Base-by-base conservation (phyloP, 1,284 basidiomycete genomes). In the Phlebopus sp. region DNA sequence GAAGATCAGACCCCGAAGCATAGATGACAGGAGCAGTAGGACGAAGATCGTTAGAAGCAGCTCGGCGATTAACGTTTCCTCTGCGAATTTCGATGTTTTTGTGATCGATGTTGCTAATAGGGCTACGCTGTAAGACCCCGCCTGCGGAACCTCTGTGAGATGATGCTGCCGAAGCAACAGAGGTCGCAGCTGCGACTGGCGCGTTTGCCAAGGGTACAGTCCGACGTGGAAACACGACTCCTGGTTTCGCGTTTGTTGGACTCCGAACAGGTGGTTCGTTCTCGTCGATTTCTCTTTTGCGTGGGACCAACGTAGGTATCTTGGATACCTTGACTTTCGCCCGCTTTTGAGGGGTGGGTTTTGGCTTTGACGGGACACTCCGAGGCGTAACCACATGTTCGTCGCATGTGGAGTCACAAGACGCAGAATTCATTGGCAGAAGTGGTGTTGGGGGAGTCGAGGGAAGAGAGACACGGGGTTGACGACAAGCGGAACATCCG, bases 1-100 rank as follows among this genome's bases (percentile, higher is more conserved):
- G 59, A 44, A 50, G 47, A 64, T 64, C 62, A 37, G 41, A 59
- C 29, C 47, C 46, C 62, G 59, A 64, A 60, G 60, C 46, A 25
- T 0, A 34, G n/a, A 44, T 8, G 23, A 29, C 38, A 13, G 18
- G 7, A 60, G 37, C 47, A 8, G 51, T 42, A 37, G 44, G 42
- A 37, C 45, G 40, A 30, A 53, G 62, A 52, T 60, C 58, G 19
- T 50, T 53, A 15, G 52, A 60, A 60, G 59, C 42, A 31, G 32
- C 14, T 8, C 46, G 51, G 39, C 46, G 58, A 54, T 54, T 42
- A 36, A 7, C 23, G 21, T 37, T 42, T 47, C 11, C 47, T 49
- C 46, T 53, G 38, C 60, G 55, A 41, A 44, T 42, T 50, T 50
- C 45, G 52, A 25, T 14, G 11, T 51, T 46, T 38, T 30, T 43